Evolutionary conservation across 192 early-diverging fungal genomes (phyloP), one percentile per base, ranked within the genome.

Genomic region (Dissophora ornata): DNA sequence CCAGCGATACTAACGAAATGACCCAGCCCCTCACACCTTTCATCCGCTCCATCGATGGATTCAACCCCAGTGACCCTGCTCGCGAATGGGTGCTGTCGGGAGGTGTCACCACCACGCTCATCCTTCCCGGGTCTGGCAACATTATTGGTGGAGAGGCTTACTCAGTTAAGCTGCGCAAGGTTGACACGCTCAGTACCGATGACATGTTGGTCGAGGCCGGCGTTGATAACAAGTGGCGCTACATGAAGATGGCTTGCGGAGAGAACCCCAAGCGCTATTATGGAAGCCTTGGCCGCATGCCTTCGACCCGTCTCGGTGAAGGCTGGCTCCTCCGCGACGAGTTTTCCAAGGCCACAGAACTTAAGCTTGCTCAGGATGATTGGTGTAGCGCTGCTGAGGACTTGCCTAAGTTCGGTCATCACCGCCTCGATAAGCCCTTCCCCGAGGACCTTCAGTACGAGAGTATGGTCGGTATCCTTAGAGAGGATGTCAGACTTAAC

Each of bases 211-310:
- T 93, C 32, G 82, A 92, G 61, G 64, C 62, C 11, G 78, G 81
- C 45, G 62, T 88, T 42, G 32, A 84, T 38, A 45, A 58, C 22
- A 67, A 73, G 22, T 90, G 90, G 89, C 67, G 90, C 29, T 94
- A 84, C 71, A 89, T 91, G 86, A 94, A 94, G 69, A 90, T 92
- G 87, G 92, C 93, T 2, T 94, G 93, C 57, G 92, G 93, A 29
- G 93, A 94, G 69, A 94, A 93, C 80, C 83, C 90, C 32, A 93
- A 89, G 71, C 68, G 70, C 4, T 52, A 32, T 4, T 94, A 92
- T 62, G 92, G 93, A 38, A 86, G 91, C 70, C 78, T 89, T 47
- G 87, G 86, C 55, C 67, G 7, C 18, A 63, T 81, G 67, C 84
- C 86, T 40, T 68, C 67, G 3, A 83, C 84, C 22, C 75, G 86